These are phyloP conservation scores for Colletotrichum sp. DNA, from an alignment of 2,329 filamentous ascomycete genomes.

Conservation along the genomic window DNA sequence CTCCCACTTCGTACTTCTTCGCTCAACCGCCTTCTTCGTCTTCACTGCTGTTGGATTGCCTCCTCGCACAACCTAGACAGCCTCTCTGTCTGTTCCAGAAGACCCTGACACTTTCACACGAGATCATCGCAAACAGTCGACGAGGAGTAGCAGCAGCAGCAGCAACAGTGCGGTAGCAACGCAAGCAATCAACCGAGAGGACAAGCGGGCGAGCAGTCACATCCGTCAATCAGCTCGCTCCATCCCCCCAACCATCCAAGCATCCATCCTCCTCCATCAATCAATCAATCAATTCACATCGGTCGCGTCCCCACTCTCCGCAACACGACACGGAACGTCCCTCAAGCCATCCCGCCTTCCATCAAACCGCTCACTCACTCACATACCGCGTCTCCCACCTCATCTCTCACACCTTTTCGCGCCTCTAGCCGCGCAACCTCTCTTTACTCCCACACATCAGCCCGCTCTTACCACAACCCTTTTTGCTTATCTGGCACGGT, in stretches of 20 bases:
- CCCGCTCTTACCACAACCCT: neutral
- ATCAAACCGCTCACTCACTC: neutral
- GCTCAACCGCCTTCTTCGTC: neutral
- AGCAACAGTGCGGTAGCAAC: neutral
- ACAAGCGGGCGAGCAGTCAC: neutral
- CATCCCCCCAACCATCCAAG: neutral
- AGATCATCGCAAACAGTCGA: neutral
- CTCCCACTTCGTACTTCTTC: neutral
- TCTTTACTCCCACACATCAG: neutral
- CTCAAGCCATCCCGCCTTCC: neutral
- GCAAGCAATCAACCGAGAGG: neutral
- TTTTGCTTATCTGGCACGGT: neutral
- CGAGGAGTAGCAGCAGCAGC: neutral
- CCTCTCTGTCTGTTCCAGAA: neutral
- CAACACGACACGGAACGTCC: slow-evolving; percentile 15
- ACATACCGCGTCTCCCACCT: neutral
- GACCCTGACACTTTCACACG: neutral
- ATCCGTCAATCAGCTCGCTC: neutral
- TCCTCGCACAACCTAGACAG: neutral
- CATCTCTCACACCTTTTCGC: neutral
- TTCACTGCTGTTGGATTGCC: neutral
- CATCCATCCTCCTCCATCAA: neutral
- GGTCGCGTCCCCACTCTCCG: slow-evolving; percentile 14
- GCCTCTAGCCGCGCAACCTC: neutral
- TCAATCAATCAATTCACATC: slow-evolving; percentile 1